These are phyloP conservation scores for Podospora fimiseda DNA, from an alignment of 495 filamentous ascomycete genomes.

Conservation along the genomic window DNA sequence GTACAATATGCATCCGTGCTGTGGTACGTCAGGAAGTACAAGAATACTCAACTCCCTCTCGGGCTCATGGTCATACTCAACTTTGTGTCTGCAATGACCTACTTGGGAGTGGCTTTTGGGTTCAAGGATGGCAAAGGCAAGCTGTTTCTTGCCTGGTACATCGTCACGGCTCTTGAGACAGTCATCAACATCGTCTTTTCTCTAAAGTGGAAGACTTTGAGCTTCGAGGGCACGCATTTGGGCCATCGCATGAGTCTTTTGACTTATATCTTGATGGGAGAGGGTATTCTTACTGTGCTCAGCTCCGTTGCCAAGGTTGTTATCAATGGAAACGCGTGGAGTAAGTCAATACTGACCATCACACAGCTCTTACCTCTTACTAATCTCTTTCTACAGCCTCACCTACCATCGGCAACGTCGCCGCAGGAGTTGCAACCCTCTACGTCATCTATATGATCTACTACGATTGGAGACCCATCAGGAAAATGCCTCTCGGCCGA, in stretches of 20 bases:
- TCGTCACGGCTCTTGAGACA: slow-evolving; percentile 49
- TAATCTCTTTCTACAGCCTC: background rate
- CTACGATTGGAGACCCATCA: slow-evolving; percentile 6
- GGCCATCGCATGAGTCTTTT: slow-evolving; percentile 57
- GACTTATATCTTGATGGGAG: slow-evolving; percentile 63
- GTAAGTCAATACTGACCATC: background rate
- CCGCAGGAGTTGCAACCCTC: background rate
- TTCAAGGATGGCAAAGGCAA: slow-evolving; percentile 26
- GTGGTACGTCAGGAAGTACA: slow-evolving; percentile 37
- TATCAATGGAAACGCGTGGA: slow-evolving; percentile 22
- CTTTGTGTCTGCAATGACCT: slow-evolving; percentile 38
- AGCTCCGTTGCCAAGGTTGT: slow-evolving; percentile 26
- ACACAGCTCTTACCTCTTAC: background rate
- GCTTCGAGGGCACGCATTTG: slow-evolving; percentile 59
- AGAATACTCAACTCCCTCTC: slow-evolving; percentile 25
- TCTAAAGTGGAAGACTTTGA: slow-evolving; percentile 46
- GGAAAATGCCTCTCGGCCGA: background rate
- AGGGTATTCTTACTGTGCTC: slow-evolving; percentile 43
- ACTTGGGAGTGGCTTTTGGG: slow-evolving; percentile 42
- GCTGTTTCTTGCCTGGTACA: slow-evolving; percentile 42
- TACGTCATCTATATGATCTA: slow-evolving; percentile 11
- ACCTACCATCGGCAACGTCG: slow-evolving; percentile 3
- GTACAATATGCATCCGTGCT: slow-evolving; percentile 51
- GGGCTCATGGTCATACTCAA: slow-evolving; percentile 38
- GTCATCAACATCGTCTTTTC: slow-evolving; percentile 46